Conservation (phyloP, 805 yeast species). For the Yamadazyma akitaensis region DNA sequence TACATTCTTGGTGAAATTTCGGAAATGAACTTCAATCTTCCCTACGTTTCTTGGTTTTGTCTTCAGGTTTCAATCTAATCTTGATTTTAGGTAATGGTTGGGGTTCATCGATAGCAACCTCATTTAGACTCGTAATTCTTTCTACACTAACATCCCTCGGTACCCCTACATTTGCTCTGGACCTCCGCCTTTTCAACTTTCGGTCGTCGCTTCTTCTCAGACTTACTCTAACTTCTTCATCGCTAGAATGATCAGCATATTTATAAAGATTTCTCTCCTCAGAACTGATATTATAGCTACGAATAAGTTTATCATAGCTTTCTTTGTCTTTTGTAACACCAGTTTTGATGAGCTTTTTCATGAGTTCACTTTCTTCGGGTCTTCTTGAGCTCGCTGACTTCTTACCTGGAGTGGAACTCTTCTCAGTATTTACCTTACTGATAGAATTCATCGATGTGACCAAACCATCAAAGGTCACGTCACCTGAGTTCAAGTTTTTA, state of each 20-base stretch:
- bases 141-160: neutral
- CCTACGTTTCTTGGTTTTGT: constrained; percentile 10
- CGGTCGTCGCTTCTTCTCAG: constrained; percentile 4
- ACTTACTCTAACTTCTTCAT: constrained; percentile 24
- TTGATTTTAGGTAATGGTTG: constrained; percentile 13
- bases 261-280: constrained; percentile 24
- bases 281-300: constrained; percentile 6
- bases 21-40: neutral
- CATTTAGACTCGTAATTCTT: neutral
- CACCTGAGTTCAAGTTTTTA: constrained; percentile 38
- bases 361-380: constrained; percentile 23
- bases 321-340: constrained; percentile 28
- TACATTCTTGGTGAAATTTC: neutral
- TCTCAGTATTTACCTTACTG: constrained; percentile 16
- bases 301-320: constrained; percentile 10
- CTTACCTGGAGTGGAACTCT: constrained; percentile 15
- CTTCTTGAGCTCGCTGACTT: constrained; percentile 3
- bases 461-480: constrained; percentile 32
- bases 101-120: neutral
- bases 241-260: constrained; percentile 25
- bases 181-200: constrained; percentile 12
- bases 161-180: constrained; percentile 16
- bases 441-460: constrained; percentile 26
- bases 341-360: constrained; percentile 34
- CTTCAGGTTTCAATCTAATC: constrained; percentile 12